A percentile compares a stretch with the other conserved stretches of the same genome.
Evolutionary conservation across 257 asterid species (phyloP).

Genomic region (Misopates orontium): DNA sequence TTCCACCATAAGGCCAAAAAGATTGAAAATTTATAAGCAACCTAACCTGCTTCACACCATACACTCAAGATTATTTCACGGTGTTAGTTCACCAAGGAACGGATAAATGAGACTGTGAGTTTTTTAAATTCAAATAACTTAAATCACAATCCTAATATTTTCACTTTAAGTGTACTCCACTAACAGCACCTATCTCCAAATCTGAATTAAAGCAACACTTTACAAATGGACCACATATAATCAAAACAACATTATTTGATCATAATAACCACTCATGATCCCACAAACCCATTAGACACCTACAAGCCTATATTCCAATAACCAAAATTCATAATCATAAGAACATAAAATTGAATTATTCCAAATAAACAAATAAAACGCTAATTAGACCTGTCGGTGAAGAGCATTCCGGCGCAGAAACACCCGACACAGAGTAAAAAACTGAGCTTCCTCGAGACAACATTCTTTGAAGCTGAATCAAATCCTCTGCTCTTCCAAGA

Average conservation of each 20-base stretch:
- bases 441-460: conserved; percentile 58
- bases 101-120: too few relatives aligned
- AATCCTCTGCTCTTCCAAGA: conserved; percentile 86
- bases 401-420: conserved; percentile 92
- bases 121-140: not conserved
- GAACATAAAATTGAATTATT: too few relatives aligned
- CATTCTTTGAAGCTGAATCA: conserved; percentile 52
- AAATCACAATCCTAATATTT: not conserved
- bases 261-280: conserved; percentile 23
- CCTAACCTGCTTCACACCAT: not conserved
- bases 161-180: conserved; percentile 28
- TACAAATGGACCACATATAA: conserved; percentile 17
- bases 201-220: conserved; percentile 28
- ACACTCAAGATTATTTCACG: too few relatives aligned
- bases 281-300: conserved; percentile 3
- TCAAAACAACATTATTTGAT: conserved; percentile 19
- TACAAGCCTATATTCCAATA: not conserved
- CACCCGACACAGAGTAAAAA: conserved; percentile 76
- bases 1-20: conserved; percentile 13
- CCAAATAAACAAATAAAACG: not conserved
- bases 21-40: conserved; percentile 11
- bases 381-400: conserved; percentile 75
- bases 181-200: conserved; percentile 27
- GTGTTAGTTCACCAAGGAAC: too few relatives aligned
- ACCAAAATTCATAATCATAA: not conserved